Conservation (phyloP, 176 grass and related monocot genomes). For the Rhynchospora tenuis region DNA sequence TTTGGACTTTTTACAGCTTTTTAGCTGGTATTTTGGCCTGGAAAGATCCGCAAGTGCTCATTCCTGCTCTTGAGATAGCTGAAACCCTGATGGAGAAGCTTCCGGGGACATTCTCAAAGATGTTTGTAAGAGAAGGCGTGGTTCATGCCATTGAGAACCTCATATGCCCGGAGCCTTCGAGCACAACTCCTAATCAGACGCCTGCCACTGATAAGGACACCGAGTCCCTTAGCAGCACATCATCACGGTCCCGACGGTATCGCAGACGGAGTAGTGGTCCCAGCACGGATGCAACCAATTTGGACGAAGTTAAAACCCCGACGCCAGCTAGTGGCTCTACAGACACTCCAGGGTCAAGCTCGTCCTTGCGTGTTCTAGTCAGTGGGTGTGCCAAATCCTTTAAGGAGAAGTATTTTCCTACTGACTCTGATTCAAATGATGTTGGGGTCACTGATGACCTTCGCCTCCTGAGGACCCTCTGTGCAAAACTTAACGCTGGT, state of each 20-base stretch:
- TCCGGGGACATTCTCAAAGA: conserved; percentile 67
- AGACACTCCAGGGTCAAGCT: conserved; percentile 41
- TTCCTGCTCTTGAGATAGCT: conserved; percentile 83
- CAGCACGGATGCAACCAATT: conserved; percentile 31
- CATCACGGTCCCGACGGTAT: conserved; percentile 61
- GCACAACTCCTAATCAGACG: conserved; percentile 32
- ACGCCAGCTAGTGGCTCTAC: conserved; percentile 10
- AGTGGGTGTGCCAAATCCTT: conserved; percentile 62
- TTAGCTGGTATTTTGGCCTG: conserved; percentile 82
- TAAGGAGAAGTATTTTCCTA: conserved; percentile 74
- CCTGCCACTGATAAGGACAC: conserved; percentile 22
- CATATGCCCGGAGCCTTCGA: conserved; percentile 44
- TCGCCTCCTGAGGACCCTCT: conserved; percentile 49
- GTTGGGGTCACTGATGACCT: conserved; percentile 70
- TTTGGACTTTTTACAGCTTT: conserved; percentile 43
- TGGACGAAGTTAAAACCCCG: conserved; percentile 52
- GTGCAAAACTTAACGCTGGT: conserved; percentile 53
- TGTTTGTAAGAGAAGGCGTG: conserved; percentile 94
- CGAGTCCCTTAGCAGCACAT: conserved; percentile 34
- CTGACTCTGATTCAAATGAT: conserved; percentile 49
- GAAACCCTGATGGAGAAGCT: conserved; percentile 89
- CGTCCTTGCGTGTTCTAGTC: conserved; percentile 49
- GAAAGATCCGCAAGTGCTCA: conserved; percentile 80
- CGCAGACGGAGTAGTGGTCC: conserved; percentile 38
- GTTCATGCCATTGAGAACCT: conserved; percentile 78